A percentile compares a stretch with the other conserved stretches of the same genome.
phyloP scores from a whole-genome alignment of 192 early-diverging fungal genomes.

The Chytriomyces confervae region DNA sequence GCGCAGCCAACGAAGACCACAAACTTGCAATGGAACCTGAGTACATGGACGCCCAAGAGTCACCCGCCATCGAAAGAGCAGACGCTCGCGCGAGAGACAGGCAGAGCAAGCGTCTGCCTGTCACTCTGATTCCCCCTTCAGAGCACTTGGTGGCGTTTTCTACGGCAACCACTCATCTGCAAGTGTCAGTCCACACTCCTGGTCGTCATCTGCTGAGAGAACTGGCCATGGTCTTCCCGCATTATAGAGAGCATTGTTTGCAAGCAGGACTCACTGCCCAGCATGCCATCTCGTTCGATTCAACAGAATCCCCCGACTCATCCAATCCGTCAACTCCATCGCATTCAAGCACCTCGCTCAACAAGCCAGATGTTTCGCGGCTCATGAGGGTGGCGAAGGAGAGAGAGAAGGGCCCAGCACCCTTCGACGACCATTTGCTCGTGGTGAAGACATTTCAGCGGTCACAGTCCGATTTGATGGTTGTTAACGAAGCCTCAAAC shows the following conservation, averaged over 20 bases:
- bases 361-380: background rate
- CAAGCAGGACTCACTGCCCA: constrained; percentile 35
- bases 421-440: constrained; percentile 55
- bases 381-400: constrained; percentile 3
- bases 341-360: background rate
- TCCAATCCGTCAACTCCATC: background rate
- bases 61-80: background rate
- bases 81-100: background rate
- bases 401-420: constrained; percentile 15
- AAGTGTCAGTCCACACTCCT: constrained; percentile 44
- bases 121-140: background rate
- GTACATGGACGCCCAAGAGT: background rate
- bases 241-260: constrained; percentile 20
- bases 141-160: constrained; percentile 2
- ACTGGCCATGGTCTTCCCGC: constrained; percentile 74
- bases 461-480: constrained; percentile 77
- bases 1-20: background rate
- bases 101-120: background rate
- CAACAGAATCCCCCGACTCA: background rate
- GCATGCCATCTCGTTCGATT: background rate
- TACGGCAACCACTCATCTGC: background rate
- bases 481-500: constrained; percentile 70
- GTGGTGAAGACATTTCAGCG: constrained; percentile 85
- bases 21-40: background rate
- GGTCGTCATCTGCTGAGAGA: constrained; percentile 59